phyloP scores from a whole-genome alignment of 768 basidiomycete genomes.

The Boletus patriciae region DNA sequence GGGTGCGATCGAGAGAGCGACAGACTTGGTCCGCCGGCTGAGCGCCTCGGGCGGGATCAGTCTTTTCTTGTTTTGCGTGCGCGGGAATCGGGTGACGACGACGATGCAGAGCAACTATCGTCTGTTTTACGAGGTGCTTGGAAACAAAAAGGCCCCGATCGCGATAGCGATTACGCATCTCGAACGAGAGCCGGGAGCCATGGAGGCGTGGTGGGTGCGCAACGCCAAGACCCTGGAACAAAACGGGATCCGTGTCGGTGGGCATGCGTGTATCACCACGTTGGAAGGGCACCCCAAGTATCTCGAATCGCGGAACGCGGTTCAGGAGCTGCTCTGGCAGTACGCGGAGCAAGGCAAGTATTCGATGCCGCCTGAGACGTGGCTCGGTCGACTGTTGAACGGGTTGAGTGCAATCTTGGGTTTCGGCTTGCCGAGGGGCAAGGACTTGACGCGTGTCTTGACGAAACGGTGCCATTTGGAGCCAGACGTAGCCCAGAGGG shows the following conservation, averaged over 20 bases:
- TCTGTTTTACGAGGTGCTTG: conserved; percentile 42
- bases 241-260: conserved; percentile 19
- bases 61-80: conserved; percentile 35
- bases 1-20: conserved; percentile 30
- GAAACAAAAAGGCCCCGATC: conserved; percentile 38
- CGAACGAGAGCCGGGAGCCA: conserved; percentile 28
- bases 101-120: conserved; percentile 33
- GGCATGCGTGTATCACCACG: conserved; percentile 33
- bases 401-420: conserved; percentile 20
- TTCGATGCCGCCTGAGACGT: conserved; percentile 22
- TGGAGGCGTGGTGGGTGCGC: conserved; percentile 35
- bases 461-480: conserved; percentile 27
- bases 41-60: conserved; percentile 27
- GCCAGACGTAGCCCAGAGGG: conserved; percentile 23
- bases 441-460: conserved; percentile 23
- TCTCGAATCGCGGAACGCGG: conserved; percentile 15
- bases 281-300: conserved; percentile 24
- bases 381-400: conserved; percentile 20
- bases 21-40: conserved; percentile 33
- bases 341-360: conserved; percentile 28
- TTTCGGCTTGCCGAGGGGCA: conserved; percentile 19
- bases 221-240: conserved; percentile 23
- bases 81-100: conserved; percentile 30
- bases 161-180: conserved; percentile 41
- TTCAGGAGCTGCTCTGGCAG: conserved; percentile 22